A percentile compares a stretch with the other conserved stretches of the same genome.
phyloP scores from a whole-genome alignment of 352 stramenopile genomes.

The Phytophthora sojae region DNA sequence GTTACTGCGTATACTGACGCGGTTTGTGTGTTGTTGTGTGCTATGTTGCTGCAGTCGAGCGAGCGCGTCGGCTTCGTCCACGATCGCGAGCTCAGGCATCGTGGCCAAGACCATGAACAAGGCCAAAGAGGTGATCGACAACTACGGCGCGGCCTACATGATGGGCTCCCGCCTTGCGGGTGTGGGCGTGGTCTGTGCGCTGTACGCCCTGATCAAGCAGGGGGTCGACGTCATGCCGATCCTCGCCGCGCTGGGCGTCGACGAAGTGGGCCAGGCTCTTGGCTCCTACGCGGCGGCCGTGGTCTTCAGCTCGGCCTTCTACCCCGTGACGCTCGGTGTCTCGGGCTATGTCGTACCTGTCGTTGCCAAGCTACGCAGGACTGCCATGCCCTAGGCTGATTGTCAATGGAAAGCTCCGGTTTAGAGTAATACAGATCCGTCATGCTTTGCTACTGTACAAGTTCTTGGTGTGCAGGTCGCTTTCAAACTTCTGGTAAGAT shows the following conservation, averaged over 20 bases:
- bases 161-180: constrained; percentile 86
- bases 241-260: constrained; percentile 73
- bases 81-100: constrained; percentile 40
- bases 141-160: constrained; percentile 90
- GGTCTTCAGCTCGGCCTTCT: constrained; percentile 80
- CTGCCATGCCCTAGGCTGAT: constrained; percentile 49
- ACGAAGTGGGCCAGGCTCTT: constrained; percentile 72
- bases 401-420: neutral
- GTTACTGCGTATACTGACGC: neutral
- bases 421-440: constrained; percentile 15
- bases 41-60: constrained; percentile 34
- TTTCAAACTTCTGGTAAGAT: neutral
- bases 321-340: constrained; percentile 80
- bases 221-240: constrained; percentile 86
- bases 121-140: constrained; percentile 81
- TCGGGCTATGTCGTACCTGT: constrained; percentile 78
- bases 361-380: constrained; percentile 67
- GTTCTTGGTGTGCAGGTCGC: neutral
- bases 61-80: constrained; percentile 10
- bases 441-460: neutral
- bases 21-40: constrained; percentile 6
- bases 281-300: constrained; percentile 83
- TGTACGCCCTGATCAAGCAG: constrained; percentile 85
- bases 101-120: constrained; percentile 74
- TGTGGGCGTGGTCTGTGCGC: constrained; percentile 71